phyloP scores from a whole-genome alignment of 106 monocot species.

The Dioscorea dumetorum region DNA sequence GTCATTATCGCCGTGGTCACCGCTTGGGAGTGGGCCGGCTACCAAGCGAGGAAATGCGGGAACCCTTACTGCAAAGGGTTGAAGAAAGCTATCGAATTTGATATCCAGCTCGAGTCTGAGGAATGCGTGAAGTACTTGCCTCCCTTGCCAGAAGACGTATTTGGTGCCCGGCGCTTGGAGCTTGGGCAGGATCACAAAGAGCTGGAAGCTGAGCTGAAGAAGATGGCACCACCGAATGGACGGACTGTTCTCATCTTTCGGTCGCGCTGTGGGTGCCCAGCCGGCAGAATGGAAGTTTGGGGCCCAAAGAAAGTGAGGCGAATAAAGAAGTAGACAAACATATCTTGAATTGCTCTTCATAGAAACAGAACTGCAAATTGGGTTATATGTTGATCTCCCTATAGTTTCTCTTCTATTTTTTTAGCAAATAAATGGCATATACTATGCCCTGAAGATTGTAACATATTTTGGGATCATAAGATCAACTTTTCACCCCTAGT shows the following conservation, averaged over 20 bases:
- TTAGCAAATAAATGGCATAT: background rate
- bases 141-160: slow-evolving; percentile 21
- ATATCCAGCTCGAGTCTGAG: slow-evolving; percentile 90
- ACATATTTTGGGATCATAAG: background rate
- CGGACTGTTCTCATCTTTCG: slow-evolving; percentile 86
- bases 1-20: slow-evolving; percentile 16
- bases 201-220: slow-evolving; percentile 86
- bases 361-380: background rate
- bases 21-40: slow-evolving; percentile 42
- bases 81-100: slow-evolving; percentile 76
- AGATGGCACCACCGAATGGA: slow-evolving; percentile 95
- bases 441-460: background rate
- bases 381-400: background rate
- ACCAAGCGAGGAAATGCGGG: slow-evolving; percentile 70
- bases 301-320: slow-evolving; percentile 59
- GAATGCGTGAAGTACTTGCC: slow-evolving; percentile 63
- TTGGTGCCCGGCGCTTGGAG: slow-evolving; percentile 41
- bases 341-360: background rate
- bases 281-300: slow-evolving; percentile 94
- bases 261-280: slow-evolving; percentile 70
- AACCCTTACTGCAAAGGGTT: slow-evolving; percentile 80
- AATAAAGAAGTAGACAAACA: slow-evolving; percentile 63
- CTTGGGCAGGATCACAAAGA: slow-evolving; percentile 73
- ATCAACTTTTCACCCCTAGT: too few relatives aligned
- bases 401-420: background rate